These are phyloP conservation scores for Santalum album DNA, from an alignment of 164 flowering plant genomes.

Conservation along the genomic window DNA sequence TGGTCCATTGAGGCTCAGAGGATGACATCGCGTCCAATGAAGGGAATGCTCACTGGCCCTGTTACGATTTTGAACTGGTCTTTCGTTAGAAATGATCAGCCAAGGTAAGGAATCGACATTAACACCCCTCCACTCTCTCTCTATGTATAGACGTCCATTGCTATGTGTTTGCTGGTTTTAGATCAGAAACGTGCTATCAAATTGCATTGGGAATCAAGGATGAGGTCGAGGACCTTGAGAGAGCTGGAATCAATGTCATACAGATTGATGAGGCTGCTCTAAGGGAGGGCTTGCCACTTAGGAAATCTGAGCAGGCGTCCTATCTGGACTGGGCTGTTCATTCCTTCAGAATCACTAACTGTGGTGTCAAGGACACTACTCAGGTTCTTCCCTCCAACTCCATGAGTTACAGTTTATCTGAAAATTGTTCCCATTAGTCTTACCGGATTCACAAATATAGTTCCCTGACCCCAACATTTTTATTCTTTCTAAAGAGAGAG, in stretches of 20 bases:
- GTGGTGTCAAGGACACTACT: constrained; percentile 9
- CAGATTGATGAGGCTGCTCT: constrained; percentile 13
- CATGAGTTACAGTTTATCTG: not conserved
- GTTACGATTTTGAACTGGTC: constrained; percentile 81
- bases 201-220: constrained; percentile 13
- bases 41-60: constrained; percentile 83
- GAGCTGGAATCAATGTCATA: constrained; percentile 8
- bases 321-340: constrained; percentile 14
- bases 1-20: constrained; percentile 69
- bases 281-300: constrained; percentile 10
- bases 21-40: constrained; percentile 66
- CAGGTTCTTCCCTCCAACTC: not conserved
- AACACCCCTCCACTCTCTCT: not conserved
- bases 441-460: no score
- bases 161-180: not conserved
- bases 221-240: constrained; percentile 14
- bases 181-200: constrained; percentile 10
- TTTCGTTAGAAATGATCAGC: constrained; percentile 64
- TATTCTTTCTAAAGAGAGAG: no score
- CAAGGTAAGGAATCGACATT: constrained; percentile 26
- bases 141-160: no score
- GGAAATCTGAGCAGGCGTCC: constrained; percentile 9
- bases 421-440: no score
- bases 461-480: no score
- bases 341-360: constrained; percentile 12